These are phyloP conservation scores for Rhipidocladum racemiflorum DNA, from an alignment of 176 grass and related monocot genomes.

Conservation along the genomic window DNA sequence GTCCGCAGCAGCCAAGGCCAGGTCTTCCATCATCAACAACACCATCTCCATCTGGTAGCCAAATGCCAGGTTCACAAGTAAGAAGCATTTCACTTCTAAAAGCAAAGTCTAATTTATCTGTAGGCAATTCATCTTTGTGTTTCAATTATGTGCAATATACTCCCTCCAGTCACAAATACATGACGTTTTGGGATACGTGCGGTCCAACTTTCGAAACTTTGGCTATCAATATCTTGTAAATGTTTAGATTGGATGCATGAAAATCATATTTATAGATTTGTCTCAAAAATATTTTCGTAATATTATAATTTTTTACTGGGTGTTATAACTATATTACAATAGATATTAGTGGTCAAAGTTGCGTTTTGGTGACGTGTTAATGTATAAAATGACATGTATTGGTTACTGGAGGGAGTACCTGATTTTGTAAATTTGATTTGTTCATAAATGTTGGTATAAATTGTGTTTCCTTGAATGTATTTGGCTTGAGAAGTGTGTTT, in stretches of 20 bases:
- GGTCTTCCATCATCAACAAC: conserved; percentile 48
- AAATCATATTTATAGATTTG: too few relatives aligned
- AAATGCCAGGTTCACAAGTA: conserved; percentile 68
- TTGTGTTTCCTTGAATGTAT: neutral
- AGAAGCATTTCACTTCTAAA: conserved; percentile 24
- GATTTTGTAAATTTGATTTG: neutral
- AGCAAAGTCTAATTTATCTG: conserved; percentile 1
- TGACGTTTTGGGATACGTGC: too few relatives aligned
- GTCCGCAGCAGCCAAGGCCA: conserved; percentile 59
- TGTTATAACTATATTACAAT: too few relatives aligned
- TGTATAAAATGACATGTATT: too few relatives aligned
- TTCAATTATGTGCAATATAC: conserved; percentile 14
- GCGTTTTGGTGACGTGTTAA: too few relatives aligned
- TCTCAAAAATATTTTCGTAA: too few relatives aligned
- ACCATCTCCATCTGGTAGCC: conserved; percentile 58
- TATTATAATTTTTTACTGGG: too few relatives aligned
- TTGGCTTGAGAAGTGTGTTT: neutral
- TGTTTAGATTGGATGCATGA: too few relatives aligned
- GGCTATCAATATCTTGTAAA: too few relatives aligned
- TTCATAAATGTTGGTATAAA: conserved; percentile 13
- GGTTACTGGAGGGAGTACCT: neutral
- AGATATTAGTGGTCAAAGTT: too few relatives aligned
- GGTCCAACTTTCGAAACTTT: too few relatives aligned
- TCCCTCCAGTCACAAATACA: too few relatives aligned
- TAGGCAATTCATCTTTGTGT: conserved; percentile 5